A percentile compares a stretch with the other conserved stretches of the same genome.
phyloP scores from a whole-genome alignment of 306 rosid genomes.

The Prunus mongolica region DNA sequence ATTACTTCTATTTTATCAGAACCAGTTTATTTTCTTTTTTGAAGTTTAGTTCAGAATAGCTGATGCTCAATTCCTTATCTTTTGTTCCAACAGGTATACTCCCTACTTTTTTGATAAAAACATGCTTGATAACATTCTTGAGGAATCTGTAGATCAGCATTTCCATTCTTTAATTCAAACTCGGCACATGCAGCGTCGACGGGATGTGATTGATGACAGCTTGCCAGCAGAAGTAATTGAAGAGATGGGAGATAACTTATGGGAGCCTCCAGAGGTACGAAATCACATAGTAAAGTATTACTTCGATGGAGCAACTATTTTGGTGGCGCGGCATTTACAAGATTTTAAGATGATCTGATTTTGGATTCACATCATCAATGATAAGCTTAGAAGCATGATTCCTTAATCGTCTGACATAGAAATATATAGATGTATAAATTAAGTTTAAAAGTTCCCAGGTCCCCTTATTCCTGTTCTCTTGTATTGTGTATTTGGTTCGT shows the following conservation, averaged over 20 bases:
- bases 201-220: constrained; percentile 88
- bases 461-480: background rate
- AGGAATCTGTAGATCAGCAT: constrained; percentile 97
- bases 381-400: background rate
- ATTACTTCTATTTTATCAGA: constrained; percentile 7
- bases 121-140: constrained; percentile 95
- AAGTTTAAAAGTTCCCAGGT: background rate
- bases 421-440: background rate
- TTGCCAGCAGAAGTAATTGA: constrained; percentile 82
- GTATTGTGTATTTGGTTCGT: background rate
- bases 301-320: background rate
- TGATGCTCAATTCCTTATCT: constrained; percentile 22
- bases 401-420: background rate
- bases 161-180: constrained; percentile 89
- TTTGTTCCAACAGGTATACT: constrained; percentile 75
- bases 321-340: background rate
- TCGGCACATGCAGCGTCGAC: constrained; percentile 85
- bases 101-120: constrained; percentile 96
- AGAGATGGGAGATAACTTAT: constrained; percentile 81
- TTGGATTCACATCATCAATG: background rate
- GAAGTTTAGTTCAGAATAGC: constrained; percentile 17
- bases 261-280: constrained; percentile 96
- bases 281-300: background rate
- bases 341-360: background rate
- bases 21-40: background rate